Conservation (phyloP, 768 basidiomycete genomes). For the Cystofilobasidium macerans region DNA sequence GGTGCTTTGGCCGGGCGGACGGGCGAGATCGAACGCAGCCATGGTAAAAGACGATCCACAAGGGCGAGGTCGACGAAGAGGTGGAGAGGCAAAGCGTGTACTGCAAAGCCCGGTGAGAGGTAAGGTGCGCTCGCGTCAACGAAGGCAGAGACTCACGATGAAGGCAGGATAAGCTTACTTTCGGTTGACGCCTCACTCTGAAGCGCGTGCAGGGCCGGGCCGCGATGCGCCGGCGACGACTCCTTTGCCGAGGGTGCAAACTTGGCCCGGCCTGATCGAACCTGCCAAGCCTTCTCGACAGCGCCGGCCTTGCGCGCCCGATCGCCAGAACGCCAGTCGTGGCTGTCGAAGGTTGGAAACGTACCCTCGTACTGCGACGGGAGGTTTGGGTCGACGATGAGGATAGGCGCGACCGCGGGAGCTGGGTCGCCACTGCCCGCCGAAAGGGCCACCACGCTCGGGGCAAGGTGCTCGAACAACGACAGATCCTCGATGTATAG, state of each 20-base stretch:
- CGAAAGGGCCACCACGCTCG: constrained; percentile 9
- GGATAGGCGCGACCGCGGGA: constrained; percentile 45
- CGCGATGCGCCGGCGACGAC: background rate
- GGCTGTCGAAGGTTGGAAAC: constrained; percentile 34
- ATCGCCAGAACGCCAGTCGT: constrained; percentile 26
- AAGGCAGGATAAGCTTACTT: background rate
- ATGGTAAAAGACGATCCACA: constrained; percentile 40
- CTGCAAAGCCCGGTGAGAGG: background rate
- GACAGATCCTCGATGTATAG: constrained; percentile 27
- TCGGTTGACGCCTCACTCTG: background rate
- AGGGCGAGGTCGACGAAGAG: constrained; percentile 58
- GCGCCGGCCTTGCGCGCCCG: background rate
- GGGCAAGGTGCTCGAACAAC: constrained; percentile 33
- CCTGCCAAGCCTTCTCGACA: constrained; percentile 34
- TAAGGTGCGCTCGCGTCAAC: background rate
- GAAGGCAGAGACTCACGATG: background rate
- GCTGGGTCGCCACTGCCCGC: constrained; percentile 5
- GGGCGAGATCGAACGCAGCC: constrained; percentile 44
- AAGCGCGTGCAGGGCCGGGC: background rate
- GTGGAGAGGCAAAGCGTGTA: constrained; percentile 43
- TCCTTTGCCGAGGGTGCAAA: background rate
- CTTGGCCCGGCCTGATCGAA: constrained; percentile 17
- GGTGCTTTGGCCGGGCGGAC: constrained; percentile 1
- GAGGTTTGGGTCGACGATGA: constrained; percentile 64
- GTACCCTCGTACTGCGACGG: constrained; percentile 46